Percentiles rank a stretch among this genome's conserved stretches.
Conservation (phyloP, 345 rosid species). For the Luvunga scandens region DNA sequence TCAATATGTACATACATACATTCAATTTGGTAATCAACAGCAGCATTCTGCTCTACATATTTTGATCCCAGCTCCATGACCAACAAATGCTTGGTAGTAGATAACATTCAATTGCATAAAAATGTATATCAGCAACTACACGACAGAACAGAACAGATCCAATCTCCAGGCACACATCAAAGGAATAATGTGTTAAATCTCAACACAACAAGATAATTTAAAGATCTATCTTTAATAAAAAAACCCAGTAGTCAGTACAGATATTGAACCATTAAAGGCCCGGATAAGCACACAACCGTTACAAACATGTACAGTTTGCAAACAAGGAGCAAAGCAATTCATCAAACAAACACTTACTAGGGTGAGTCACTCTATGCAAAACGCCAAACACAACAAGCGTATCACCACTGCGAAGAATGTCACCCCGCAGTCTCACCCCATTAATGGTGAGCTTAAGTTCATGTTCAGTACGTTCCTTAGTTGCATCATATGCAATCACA, state of each 20-base stretch:
- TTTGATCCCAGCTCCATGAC: background rate
- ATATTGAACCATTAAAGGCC: background rate
- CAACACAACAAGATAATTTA: background rate
- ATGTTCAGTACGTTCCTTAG: constrained; percentile 39
- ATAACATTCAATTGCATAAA: background rate
- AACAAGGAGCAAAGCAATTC: background rate
- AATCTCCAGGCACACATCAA: background rate
- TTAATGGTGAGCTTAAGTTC: constrained; percentile 37
- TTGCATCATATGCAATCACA: constrained; percentile 55
- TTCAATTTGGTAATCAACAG: background rate
- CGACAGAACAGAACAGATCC: background rate
- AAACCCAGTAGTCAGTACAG: background rate
- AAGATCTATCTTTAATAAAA: background rate
- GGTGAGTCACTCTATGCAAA: constrained; percentile 49
- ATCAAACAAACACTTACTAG: constrained; percentile 42
- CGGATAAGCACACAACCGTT: background rate
- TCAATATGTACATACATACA: background rate
- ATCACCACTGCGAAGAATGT: constrained; percentile 50
- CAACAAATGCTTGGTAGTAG: background rate
- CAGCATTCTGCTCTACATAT: background rate
- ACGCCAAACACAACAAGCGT: constrained; percentile 49
- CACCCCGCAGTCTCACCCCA: constrained; percentile 33
- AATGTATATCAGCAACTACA: background rate
- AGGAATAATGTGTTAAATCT: background rate
- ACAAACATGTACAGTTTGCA: background rate